Base-by-base conservation (phyloP, 257 asterid species). In the Jacaranda mimosifolia region DNA sequence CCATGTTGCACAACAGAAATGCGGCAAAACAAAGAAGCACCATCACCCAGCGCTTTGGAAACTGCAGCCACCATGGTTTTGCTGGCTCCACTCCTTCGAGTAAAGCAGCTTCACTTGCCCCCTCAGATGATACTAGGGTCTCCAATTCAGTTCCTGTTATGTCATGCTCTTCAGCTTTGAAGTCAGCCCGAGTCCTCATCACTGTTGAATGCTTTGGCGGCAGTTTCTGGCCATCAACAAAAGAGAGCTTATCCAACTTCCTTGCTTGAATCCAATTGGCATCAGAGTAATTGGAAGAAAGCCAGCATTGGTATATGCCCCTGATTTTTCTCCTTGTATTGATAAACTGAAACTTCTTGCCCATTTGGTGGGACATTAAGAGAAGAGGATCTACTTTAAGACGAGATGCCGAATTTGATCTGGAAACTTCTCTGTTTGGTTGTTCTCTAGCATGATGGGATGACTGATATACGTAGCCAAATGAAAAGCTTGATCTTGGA, bases 1-100 rank as follows among this genome's bases (percentile, higher is more conserved):
- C 99, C 99, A 96, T 96, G 89, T 96, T 93, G 95, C 99, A 96
- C 81, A 96, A 75, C 84, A 93, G 82, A 86, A 96, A 96, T 48
- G 98, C 91, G 67, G 90, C 80, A 86, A 96, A 96, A 81, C 99
- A 96, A 45, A 96, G 98, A 72, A 93, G 89, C 85, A 96, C 99
- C 79, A 96, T 89, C 90, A 89, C 92, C 92, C 91, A 93, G 64
- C 99, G 93, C 84, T 91, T 93, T 63, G 99, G 98, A 75, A 96
- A 85, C 76, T 87, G 86, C 81, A 90, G 80, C 96, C 90, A 92
- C 94, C 90, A 89, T 17, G 90, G 82, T 73, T 77, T 85, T 66
- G 87, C 56, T 82, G 77, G 84, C 80, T 69, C 86, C 72, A 77
- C 45, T 72, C 82, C 91, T 67, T 80, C 89, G 10, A 74, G 73